Evolutionary conservation across 352 stramenopile genomes (phyloP).

Genomic region (Pythium sp.): DNA sequence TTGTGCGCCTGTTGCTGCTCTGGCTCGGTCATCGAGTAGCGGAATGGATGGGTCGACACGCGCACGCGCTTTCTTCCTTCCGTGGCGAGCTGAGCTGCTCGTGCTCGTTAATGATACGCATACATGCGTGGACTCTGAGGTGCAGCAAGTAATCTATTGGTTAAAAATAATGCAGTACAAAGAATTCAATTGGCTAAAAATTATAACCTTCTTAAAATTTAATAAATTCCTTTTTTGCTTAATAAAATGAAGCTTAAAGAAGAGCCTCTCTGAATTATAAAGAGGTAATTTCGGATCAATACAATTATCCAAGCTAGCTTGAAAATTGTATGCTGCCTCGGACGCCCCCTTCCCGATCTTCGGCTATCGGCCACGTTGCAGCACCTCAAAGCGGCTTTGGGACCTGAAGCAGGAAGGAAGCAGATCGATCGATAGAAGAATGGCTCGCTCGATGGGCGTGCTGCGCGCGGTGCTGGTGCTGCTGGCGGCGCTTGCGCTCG

Average conservation of each 20-base stretch:
- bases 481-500: conserved; percentile 33
- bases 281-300: too few relatives aligned
- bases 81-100: neutral
- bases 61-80: neutral
- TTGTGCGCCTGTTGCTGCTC: neutral
- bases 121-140: neutral
- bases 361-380: conserved; percentile 9
- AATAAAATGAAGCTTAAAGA: too few relatives aligned
- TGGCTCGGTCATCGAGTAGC: conserved; percentile 3
- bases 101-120: conserved; percentile 11
- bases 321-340: too few relatives aligned
- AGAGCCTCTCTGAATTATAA: too few relatives aligned
- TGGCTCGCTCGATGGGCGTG: conserved; percentile 1
- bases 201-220: too few relatives aligned
- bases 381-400: neutral
- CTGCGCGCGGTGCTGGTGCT: conserved; percentile 31
- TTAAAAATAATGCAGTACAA: neutral
- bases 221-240: too few relatives aligned
- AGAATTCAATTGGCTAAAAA: neutral
- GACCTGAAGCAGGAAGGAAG: neutral
- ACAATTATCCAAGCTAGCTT: too few relatives aligned
- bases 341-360: neutral
- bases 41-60: neutral
- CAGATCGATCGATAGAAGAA: neutral
- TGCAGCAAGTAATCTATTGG: neutral